A percentile compares a stretch with the other conserved stretches of the same genome.
These are phyloP conservation scores for Globisporangium abappressorium DNA, from an alignment of 352 stramenopile genomes.

Conservation along the genomic window DNA sequence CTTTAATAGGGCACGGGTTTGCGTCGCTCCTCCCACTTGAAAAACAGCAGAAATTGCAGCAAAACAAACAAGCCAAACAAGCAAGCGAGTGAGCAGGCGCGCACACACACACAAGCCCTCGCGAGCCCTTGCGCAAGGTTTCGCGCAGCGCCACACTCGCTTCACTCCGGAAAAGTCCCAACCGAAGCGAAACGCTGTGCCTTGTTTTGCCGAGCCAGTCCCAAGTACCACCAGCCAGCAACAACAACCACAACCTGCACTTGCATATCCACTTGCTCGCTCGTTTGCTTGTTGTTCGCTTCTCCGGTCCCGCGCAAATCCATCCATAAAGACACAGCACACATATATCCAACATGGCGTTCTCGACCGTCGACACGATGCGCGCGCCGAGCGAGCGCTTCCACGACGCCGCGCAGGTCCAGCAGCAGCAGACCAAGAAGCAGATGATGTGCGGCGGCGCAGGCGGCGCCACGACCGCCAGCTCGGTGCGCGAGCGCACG, in stretches of 20 bases:
- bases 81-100: neutral
- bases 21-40: neutral
- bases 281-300: neutral
- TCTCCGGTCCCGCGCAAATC: neutral
- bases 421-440: conserved; percentile 19
- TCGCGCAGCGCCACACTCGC: neutral
- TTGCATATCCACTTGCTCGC: neutral
- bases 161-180: conserved; percentile 18
- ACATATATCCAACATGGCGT: conserved; percentile 29
- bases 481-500: conserved; percentile 64
- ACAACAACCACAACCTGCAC: neutral
- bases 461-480: conserved; percentile 5
- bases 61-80: neutral
- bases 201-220: neutral
- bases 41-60: conserved; percentile 6
- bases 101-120: too few species aligned
- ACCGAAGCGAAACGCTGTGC: conserved; percentile 11
- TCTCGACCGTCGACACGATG: conserved; percentile 48
- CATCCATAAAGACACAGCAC: neutral
- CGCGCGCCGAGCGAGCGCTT: conserved; percentile 19
- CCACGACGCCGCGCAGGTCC: conserved; percentile 14
- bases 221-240: neutral
- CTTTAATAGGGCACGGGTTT: neutral
- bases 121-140: neutral
- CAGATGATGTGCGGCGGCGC: neutral